Base-by-base conservation (phyloP, 2,329 filamentous ascomycete genomes). In the Cadophora malorum region DNA sequence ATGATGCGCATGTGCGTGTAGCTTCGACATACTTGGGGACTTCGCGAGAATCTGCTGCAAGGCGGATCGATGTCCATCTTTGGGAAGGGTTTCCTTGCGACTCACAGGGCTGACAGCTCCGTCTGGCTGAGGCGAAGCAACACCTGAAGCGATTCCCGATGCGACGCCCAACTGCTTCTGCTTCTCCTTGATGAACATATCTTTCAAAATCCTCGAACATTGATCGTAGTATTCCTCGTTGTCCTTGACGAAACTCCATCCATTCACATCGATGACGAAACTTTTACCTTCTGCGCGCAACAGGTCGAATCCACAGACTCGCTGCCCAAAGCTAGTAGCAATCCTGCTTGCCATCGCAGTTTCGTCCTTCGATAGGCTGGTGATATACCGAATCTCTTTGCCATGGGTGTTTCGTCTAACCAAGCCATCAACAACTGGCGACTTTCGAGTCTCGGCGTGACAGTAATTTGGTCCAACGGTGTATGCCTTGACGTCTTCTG, bases 191-290 rank as follows among this genome's bases (percentile, higher is more conserved):
- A 96, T 84, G 73, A 99, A 98, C 77, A 96, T 92, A 7, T 96
- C 90, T 76, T 90, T 92, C 63, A 99, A 82, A 60, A 98, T 97
- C 68, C 84, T 90, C 25, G 96, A 89, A 74, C 91, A 96, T 76
- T 93, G 93, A 76, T 98, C 92, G 78, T 99, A 99, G 79, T 99
- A 99, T 69, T 97, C 94, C 70, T 97, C 95, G 75, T 99, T 99
- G 79, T 99, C 96, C 79, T 99, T 99, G 79, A 99, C 96, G 76
- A 99, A 99, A 77, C 95, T 98, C 96, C 96, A 99, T 14, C 96
- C 96, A 79, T 99, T 99, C 74, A 99, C 96, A 76, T 99, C 96
- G 73, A 99, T 99, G 60, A 99, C 96, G 80, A 93, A 99, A 78
- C 95, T 98, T 79, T 93, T 93, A 19, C 94, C 93, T 61, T 89